Base-by-base conservation (phyloP, 495 filamentous ascomycete species). In the Penicillium chermesinum region DNA sequence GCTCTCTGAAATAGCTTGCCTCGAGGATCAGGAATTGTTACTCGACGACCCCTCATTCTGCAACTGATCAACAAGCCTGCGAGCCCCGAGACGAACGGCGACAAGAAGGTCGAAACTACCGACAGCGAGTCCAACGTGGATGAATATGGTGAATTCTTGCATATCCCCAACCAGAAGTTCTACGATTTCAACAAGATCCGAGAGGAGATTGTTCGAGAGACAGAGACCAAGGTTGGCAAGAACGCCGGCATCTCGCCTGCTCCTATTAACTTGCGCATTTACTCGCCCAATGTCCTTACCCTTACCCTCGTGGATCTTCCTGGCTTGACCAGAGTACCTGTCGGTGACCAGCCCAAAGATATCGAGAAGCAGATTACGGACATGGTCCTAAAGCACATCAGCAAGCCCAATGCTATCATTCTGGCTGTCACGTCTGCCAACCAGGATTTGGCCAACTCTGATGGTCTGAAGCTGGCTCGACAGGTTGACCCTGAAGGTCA, bases 111-210 rank as follows among this genome's bases (percentile, higher is more conserved):
- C 50, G 76, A 91, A 52, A 77, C 81, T 19, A 77, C 79, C 8
- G 93, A 97, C 67, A 83, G 83, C 62, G 88, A 88, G 49, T 84
- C 88, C 54, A 99, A 99, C 67, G 65, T 80, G 21, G 90, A 97
- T 62, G 94, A 99, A 69, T 97, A 95, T 84, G 94, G 93, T 71
- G 94, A 99, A 76, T 99, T 99, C 70, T 77, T 97, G 42, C 94
- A 99, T 66, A 89, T 99, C 48, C 94, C 93, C 30, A 93, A 93
- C 55, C 87, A 99, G 74, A 97, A 97, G 73, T 97, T 95, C 78
- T 82, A 82, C 74, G 94, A 99, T 70, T 99, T 99, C 76, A 94
- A 95, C 78, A 96, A 96, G 78, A 96, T 99, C 57, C 83, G 94
- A 50, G 94, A 99, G 34, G 94, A 99, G 74, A 97, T 99, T 59